Evolutionary conservation across 2,329 filamentous ascomycete species (phyloP).

Genomic region (Hymenoscyphus linearis): DNA sequence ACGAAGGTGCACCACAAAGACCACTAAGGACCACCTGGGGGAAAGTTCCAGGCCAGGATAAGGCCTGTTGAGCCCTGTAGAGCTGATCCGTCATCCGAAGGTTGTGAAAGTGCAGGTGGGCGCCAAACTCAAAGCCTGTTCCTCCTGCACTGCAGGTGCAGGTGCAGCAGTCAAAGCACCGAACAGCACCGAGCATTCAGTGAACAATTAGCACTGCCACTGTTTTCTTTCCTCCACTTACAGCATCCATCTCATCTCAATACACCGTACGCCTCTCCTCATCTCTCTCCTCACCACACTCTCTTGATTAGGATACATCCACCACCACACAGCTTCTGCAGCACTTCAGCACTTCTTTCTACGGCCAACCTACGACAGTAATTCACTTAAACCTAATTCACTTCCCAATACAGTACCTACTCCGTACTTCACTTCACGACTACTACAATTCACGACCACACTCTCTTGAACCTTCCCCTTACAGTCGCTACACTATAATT

Average conservation of each 20-base stretch:
- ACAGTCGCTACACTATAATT: constrained; percentile 9
- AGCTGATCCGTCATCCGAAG: too few relatives aligned
- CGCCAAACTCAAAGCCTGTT: too few relatives aligned
- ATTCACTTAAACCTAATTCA: not conserved
- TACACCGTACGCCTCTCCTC: too few relatives aligned
- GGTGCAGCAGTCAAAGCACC: too few relatives aligned
- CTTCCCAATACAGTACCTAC: not conserved
- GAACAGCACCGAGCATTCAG: too few relatives aligned
- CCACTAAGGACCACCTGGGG: too few relatives aligned
- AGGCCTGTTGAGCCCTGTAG: too few relatives aligned
- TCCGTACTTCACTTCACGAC: not conserved
- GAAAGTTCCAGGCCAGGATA: not conserved
- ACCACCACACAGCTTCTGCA: constrained; percentile 10
- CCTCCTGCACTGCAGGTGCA: too few relatives aligned
- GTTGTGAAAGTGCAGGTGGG: too few relatives aligned
- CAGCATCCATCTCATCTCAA: not conserved
- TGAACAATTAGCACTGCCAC: too few relatives aligned
- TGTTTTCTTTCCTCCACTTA: constrained; percentile 1
- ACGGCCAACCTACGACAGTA: not conserved
- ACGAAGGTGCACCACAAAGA: too few relatives aligned
- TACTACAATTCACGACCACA: too few relatives aligned
- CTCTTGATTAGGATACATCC: not conserved
- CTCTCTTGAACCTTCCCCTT: not conserved
- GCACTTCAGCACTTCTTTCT: constrained; percentile 1
- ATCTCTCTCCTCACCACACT: not conserved